Evolutionary conservation across 2,329 filamentous ascomycete genomes (phyloP).

Genomic region (Curvularia spicifera): DNA sequence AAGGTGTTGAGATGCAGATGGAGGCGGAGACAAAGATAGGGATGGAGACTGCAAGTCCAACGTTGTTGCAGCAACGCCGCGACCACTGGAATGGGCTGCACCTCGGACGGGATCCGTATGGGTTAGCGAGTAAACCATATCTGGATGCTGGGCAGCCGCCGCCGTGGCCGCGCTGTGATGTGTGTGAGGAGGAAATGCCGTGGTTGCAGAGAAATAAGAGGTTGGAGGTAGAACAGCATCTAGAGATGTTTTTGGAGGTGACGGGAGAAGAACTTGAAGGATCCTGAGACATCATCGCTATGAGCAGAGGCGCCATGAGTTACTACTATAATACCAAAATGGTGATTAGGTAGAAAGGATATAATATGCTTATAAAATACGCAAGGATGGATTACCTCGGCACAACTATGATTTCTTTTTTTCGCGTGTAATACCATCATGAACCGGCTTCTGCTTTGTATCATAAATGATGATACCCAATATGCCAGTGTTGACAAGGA

Average conservation of each 20-base stretch:
- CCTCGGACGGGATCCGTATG: slow-evolving; percentile 1
- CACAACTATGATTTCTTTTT: slow-evolving; percentile 2
- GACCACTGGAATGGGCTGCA: background rate
- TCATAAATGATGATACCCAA: slow-evolving; percentile 80
- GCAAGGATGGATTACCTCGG: background rate
- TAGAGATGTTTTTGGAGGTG: background rate
- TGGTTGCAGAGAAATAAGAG: background rate
- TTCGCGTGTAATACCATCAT: background rate
- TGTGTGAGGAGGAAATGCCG: background rate
- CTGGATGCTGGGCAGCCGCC: background rate
- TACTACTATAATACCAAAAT: background rate
- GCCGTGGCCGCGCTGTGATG: background rate
- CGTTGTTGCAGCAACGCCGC: background rate
- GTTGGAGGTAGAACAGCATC: background rate
- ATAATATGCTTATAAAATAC: background rate
- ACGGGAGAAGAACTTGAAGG: background rate
- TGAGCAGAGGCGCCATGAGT: background rate
- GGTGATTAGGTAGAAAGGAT: background rate
- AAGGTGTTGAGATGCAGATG: background rate
- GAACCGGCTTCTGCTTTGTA: slow-evolving; percentile 23
- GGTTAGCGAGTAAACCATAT: slow-evolving; percentile 2
- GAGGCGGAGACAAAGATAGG: background rate
- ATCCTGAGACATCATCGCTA: background rate
- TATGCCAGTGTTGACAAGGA: slow-evolving; percentile 85
- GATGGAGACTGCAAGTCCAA: background rate